phyloP scores from a whole-genome alignment of 345 rosid genomes.

The Eucalyptus tenuipes region DNA sequence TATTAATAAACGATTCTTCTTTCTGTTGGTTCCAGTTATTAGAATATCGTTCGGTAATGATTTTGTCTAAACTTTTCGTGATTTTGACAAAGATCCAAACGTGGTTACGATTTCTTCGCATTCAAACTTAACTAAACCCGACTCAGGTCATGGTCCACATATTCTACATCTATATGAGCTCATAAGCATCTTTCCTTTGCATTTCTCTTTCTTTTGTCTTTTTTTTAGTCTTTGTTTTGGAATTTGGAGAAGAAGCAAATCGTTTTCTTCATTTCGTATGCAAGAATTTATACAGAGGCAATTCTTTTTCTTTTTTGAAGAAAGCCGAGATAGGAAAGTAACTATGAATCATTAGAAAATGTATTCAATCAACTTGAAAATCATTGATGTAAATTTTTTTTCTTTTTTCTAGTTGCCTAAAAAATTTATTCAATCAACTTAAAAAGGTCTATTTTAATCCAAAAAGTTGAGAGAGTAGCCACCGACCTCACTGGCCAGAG shows the following conservation, averaged over 20 bases:
- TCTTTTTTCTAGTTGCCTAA: not conserved
- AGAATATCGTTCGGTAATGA: too few species aligned
- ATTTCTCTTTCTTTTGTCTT: not conserved
- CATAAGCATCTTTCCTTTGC: not conserved
- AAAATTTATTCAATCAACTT: not conserved
- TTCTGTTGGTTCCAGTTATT: too few species aligned
- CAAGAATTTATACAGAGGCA: not conserved
- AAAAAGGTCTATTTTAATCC: not conserved
- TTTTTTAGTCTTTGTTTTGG: not conserved
- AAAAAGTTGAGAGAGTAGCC: not conserved
- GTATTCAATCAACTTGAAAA: not conserved
- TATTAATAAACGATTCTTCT: not conserved
- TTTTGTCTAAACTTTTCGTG: not conserved
- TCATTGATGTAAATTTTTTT: too few species aligned
- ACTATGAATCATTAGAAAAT: not conserved
- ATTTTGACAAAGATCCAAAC: not conserved
- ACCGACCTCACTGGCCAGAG: too few species aligned
- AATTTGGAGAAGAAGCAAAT: not conserved
- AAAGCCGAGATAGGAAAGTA: not conserved
- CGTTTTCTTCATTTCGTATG: not conserved
- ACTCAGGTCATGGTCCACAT: not conserved
- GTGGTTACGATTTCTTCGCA: not conserved
- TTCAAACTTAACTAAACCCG: not conserved
- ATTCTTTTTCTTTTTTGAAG: not conserved
- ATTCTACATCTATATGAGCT: not conserved